These are phyloP conservation scores for Wickerhamiella brachini DNA, from an alignment of 805 yeast species.

Conservation along the genomic window DNA sequence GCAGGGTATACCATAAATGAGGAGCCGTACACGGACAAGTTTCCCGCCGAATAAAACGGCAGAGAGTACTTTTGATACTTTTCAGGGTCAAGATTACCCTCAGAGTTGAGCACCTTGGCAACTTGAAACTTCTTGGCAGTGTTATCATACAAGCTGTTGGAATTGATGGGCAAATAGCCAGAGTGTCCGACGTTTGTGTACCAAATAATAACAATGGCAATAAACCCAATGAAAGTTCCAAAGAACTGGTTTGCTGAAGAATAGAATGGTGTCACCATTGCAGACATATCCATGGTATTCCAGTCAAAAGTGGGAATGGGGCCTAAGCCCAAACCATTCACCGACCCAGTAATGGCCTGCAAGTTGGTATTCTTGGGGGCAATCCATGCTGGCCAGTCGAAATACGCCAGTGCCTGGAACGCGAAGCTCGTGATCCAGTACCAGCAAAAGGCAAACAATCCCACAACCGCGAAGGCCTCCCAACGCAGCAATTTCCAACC, in stretches of 20 bases:
- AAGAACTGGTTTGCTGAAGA: conserved; percentile 21
- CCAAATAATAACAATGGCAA: conserved; percentile 27
- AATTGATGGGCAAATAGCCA: conserved; percentile 30
- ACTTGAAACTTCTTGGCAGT: conserved; percentile 36
- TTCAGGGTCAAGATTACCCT: conserved; percentile 32
- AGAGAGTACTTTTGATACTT: conserved; percentile 43
- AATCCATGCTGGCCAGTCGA: conserved; percentile 49
- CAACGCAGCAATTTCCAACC: conserved; percentile 47
- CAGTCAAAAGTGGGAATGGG: conserved; percentile 37
- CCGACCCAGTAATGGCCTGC: conserved; percentile 35
- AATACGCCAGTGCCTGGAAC: conserved; percentile 45
- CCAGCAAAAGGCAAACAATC: conserved; percentile 35
- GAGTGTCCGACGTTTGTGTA: conserved; percentile 31
- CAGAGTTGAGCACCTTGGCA: conserved; percentile 29
- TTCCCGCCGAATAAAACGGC: conserved; percentile 49
- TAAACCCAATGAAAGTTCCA: conserved; percentile 23
- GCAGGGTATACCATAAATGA: conserved; percentile 41
- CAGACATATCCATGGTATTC: conserved; percentile 39
- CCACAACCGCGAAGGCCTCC: conserved; percentile 32
- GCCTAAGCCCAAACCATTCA: conserved; percentile 36
- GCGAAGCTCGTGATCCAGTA: conserved; percentile 56
- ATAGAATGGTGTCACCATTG: conserved; percentile 41
- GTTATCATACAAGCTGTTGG: conserved; percentile 39
- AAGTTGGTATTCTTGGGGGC: conserved; percentile 33
- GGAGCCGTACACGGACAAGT: conserved; percentile 42